Percentiles rank a stretch among this genome's conserved stretches.
Conservation (phyloP, 2,329 filamentous ascomycete species). For the Penicillium decumbens region DNA sequence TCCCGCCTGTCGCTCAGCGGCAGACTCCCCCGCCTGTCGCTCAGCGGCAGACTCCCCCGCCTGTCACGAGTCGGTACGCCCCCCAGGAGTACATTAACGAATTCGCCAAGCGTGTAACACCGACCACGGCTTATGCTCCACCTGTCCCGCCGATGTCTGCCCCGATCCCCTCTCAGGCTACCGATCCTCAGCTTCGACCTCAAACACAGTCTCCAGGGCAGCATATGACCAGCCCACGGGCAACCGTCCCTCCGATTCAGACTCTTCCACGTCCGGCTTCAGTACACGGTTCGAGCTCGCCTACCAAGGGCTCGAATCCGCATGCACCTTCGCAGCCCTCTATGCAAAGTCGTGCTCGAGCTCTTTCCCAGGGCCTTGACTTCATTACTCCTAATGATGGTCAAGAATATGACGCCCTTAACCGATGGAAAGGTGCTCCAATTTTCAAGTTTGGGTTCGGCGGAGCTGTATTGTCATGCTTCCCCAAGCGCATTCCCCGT, state of each 20-base stretch:
- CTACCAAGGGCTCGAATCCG: slow-evolving; percentile 34
- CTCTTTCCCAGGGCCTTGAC: slow-evolving; percentile 46
- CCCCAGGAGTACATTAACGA: slow-evolving; percentile 32
- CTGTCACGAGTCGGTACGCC: slow-evolving; percentile 32
- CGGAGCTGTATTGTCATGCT: slow-evolving; percentile 74
- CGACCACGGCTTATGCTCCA: slow-evolving; percentile 15
- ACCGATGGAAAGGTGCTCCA: slow-evolving; percentile 87
- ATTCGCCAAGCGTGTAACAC: slow-evolving; percentile 29
- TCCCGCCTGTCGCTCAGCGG: slow-evolving; percentile 13
- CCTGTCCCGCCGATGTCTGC: slow-evolving; percentile 4
- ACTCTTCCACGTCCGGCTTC: slow-evolving; percentile 53
- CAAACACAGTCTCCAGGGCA: slow-evolving; percentile 58
- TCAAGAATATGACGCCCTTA: slow-evolving; percentile 64
- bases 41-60: slow-evolving; percentile 25
- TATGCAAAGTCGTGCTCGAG: slow-evolving; percentile 37
- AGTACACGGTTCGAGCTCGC: slow-evolving; percentile 46
- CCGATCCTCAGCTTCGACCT: slow-evolving; percentile 44
- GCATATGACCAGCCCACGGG: slow-evolving; percentile 47
- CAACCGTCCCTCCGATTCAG: slow-evolving; percentile 43
- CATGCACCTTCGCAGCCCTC: slow-evolving; percentile 34
- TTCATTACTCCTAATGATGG: slow-evolving; percentile 56
- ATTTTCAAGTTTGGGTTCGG: slow-evolving; percentile 85
- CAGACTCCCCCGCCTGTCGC: slow-evolving; percentile 26
- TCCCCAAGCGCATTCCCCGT: slow-evolving; percentile 81
- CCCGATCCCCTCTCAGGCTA: slow-evolving; percentile 23